A percentile compares a stretch with the other conserved stretches of the same genome.
Conservation (phyloP, 306 rosid genomes). For the Abrus precatorius region DNA sequence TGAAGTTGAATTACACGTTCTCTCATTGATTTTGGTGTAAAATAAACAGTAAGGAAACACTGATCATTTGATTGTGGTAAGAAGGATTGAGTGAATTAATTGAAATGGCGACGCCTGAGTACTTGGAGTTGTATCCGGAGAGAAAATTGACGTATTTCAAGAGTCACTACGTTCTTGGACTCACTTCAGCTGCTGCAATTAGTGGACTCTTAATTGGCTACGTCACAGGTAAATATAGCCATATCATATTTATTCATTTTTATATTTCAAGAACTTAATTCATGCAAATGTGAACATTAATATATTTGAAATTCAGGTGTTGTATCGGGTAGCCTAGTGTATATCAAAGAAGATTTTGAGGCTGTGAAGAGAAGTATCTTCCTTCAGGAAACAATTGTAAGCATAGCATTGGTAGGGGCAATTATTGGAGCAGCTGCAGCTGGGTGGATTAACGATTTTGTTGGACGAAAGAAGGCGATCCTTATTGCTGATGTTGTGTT, state of each 20-base stretch:
- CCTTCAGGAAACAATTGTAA: conserved; percentile 79
- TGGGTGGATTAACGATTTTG: conserved; percentile 83
- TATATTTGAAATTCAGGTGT: conserved; percentile 41
- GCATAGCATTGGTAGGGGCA: conserved; percentile 90
- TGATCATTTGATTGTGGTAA: too few species aligned
- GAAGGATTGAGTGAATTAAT: too few species aligned
- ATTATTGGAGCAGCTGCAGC: conserved; percentile 78
- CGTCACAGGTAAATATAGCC: conserved; percentile 43
- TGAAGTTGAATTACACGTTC: too few species aligned
- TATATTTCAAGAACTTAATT: too few species aligned
- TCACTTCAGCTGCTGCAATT: conserved; percentile 55
- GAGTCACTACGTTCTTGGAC: conserved; percentile 52
- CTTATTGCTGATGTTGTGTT: conserved; percentile 73
- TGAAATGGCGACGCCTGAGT: conserved; percentile 46
- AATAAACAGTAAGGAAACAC: too few species aligned
- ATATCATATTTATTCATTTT: too few species aligned
- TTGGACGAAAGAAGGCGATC: conserved; percentile 82
- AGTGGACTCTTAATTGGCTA: conserved; percentile 59
- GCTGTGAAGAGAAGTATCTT: conserved; percentile 49
- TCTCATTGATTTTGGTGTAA: too few species aligned
- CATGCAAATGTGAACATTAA: too few species aligned
- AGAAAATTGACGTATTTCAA: conserved; percentile 48
- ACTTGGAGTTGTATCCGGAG: conserved; percentile 51
- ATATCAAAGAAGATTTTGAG: conserved; percentile 56
- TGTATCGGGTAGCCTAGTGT: conserved; percentile 54